Base-by-base conservation (phyloP, 176 grass and related monocot species). In the Ampelocalamus luodianensis region DNA sequence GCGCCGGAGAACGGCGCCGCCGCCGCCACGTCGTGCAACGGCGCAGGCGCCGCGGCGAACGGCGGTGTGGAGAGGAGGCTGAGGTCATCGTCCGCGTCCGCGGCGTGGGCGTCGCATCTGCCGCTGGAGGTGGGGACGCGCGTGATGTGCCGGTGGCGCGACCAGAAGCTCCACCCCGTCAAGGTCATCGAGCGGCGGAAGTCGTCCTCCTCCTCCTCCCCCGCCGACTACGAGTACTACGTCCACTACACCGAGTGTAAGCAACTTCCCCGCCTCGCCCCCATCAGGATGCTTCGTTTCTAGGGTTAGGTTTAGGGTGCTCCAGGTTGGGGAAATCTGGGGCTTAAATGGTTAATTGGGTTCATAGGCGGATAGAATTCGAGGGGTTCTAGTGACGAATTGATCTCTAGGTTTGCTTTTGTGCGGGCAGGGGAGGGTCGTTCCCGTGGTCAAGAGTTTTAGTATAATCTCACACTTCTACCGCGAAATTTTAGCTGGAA, bases 121-220 rank as follows among this genome's bases (percentile, higher is more conserved):
- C 97, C 97, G 50, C 88, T 99, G 79, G 97, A 96, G 72, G 93
- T 99, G 42, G 97, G 97, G 1, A 99, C 93, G 79, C 92, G 88
- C 88, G 97, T 96, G 32, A 96, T 99, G 97, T 96, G 97, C 85
- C 91, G 91, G 78, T 99, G 97, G 97, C 83, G 97, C 59, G 97
- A 99, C 74, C 88, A 92, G 90, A 96, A 99, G 86, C 87, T 89
- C 75, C 97, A 99, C 72, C 97, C 97, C 1, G 97, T 99, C 37
- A 99, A 96, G 88, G 93, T 99, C 89, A 96, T 99, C 78, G 97
- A 99, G 90, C 90, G 97, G 29, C 88, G 97, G 48, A 99, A 92
- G 88, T 79, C 83, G 58, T 29, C 78, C 4, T 53, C 76, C 32
- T 76, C 74, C 42, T 83, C 80, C 26, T 83, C 85, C 42, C 84